These are phyloP conservation scores for Apophysomyces elegans DNA, from an alignment of 371 early-diverging fungal species.

Conservation along the genomic window DNA sequence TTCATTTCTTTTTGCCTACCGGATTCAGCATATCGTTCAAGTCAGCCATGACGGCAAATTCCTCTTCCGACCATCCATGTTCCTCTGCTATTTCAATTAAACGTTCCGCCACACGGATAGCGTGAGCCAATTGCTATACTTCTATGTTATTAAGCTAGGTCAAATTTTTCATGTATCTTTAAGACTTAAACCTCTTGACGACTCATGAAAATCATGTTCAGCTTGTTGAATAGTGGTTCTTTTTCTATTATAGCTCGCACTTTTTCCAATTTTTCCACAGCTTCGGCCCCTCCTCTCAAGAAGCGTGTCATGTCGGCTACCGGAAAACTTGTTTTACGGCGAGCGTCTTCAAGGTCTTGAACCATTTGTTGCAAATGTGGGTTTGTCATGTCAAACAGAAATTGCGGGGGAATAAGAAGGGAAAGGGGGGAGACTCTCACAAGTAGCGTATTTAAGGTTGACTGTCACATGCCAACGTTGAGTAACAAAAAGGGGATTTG, in stretches of 20 bases:
- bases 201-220: constrained; percentile 34
- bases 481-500: background rate
- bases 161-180: constrained; percentile 10
- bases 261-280: constrained; percentile 31
- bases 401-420: background rate
- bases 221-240: constrained; percentile 52
- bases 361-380: constrained; percentile 37
- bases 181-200: constrained; percentile 36
- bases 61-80: constrained; percentile 34
- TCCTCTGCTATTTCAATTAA: constrained; percentile 47
- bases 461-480: constrained; percentile 3
- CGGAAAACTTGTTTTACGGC: constrained; percentile 50
- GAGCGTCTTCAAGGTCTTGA: constrained; percentile 52
- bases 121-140: constrained; percentile 37
- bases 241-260: constrained; percentile 39
- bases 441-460: background rate
- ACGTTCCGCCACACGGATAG: constrained; percentile 34
- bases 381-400: constrained; percentile 27
- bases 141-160: background rate
- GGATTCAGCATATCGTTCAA: constrained; percentile 41
- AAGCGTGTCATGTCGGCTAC: constrained; percentile 39
- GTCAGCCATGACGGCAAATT: constrained; percentile 36
- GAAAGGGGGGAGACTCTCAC: background rate
- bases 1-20: constrained; percentile 22
- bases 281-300: constrained; percentile 44